A percentile compares a stretch with the other conserved stretches of the same genome.
Evolutionary conservation across 129 eudicot genomes (phyloP).

Genomic region (Apium graveolens): DNA sequence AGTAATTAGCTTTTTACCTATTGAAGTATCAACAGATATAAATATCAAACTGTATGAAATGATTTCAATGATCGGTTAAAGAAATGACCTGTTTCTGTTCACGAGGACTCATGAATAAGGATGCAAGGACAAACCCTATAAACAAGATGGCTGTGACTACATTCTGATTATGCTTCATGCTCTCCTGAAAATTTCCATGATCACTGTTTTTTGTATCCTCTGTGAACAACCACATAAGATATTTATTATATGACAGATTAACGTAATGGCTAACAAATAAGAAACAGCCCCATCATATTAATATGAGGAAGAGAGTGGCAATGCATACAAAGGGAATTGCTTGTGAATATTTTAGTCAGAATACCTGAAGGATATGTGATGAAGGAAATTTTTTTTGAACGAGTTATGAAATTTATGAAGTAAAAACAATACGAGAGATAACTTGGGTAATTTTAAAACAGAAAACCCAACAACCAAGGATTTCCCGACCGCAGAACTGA

Average conservation of each 20-base stretch:
- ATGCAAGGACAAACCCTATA: conserved; percentile 37
- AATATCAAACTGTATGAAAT: background rate
- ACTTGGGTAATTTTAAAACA: no score
- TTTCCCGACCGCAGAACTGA: no score
- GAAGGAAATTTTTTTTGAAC: no score
- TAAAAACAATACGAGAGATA: no score
- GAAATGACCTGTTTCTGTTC: conserved; percentile 46
- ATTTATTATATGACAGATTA: background rate
- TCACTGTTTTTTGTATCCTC: conserved; percentile 49
- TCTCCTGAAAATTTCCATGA: conserved; percentile 30
- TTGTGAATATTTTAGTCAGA: background rate
- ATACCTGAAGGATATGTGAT: background rate
- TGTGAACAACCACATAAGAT: conserved; percentile 15
- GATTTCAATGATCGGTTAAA: background rate
- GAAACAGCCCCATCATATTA: background rate
- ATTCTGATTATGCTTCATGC: conserved; percentile 31
- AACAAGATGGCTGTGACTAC: conserved; percentile 31
- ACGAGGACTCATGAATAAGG: conserved; percentile 29
- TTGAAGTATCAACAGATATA: background rate
- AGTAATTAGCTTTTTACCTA: background rate
- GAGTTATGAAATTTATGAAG: no score
- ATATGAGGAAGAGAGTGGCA: background rate
- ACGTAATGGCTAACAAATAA: background rate
- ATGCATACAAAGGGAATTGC: background rate
- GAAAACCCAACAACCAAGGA: no score